Evolutionary conservation across 1,139 yeast genomes (phyloP).

Genomic region (Geotrichum cucujoidarum): DNA sequence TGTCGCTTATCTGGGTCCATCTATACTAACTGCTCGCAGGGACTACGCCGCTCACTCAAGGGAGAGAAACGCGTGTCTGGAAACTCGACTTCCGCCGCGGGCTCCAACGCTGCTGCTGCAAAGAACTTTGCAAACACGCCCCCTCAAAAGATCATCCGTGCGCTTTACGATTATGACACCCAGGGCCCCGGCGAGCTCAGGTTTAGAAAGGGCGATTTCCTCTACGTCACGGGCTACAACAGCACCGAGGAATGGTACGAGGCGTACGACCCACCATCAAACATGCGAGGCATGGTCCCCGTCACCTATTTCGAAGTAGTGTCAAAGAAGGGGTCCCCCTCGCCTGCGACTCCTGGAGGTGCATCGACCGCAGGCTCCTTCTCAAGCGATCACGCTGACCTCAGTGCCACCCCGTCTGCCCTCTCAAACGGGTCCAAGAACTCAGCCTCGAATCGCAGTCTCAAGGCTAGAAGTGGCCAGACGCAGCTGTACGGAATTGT

Average conservation of each 20-base stretch:
- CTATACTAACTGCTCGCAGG: conserved; percentile 23
- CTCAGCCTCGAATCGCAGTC: conserved; percentile 3
- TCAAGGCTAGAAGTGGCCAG: conserved; percentile 13
- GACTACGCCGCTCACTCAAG: conserved; percentile 36
- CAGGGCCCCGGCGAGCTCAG: conserved; percentile 79
- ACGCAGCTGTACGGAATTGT: conserved; percentile 57
- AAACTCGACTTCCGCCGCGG: conserved; percentile 16
- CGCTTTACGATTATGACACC: conserved; percentile 70
- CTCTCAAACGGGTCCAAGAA: conserved; percentile 1
- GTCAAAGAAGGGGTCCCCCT: conserved; percentile 48
- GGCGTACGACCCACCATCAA: conserved; percentile 81
- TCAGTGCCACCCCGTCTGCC: conserved; percentile 6
- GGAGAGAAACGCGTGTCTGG: conserved; percentile 35
- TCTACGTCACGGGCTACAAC: conserved; percentile 68
- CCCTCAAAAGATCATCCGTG: conserved; percentile 81
- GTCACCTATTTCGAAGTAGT: conserved; percentile 76
- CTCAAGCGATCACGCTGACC: conserved; percentile 6
- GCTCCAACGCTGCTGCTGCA: conserved; percentile 8
- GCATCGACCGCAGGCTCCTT: conserved; percentile 8
- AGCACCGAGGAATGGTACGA: conserved; percentile 73
- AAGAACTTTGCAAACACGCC: conserved; percentile 33
- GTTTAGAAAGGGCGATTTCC: conserved; percentile 79
- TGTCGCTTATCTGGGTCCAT: too few species aligned
- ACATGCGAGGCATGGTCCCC: conserved; percentile 82
- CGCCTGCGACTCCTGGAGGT: conserved; percentile 36